phyloP scores from a whole-genome alignment of 2,329 filamentous ascomycete species.

The Madurella fahalii region DNA sequence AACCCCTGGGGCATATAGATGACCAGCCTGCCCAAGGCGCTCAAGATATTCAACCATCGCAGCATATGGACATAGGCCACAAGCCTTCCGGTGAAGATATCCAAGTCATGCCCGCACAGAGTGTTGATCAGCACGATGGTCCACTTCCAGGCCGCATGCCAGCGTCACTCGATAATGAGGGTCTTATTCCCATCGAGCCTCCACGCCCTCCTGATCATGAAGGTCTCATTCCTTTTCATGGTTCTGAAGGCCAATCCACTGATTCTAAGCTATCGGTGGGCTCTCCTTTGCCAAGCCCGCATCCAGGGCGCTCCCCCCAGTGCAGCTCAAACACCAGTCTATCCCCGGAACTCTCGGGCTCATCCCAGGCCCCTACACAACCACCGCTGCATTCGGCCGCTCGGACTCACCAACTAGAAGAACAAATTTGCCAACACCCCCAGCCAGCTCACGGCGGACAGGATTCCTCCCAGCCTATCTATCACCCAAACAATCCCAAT shows the following conservation, averaged over 20 bases:
- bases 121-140: neutral
- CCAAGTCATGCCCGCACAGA: neutral
- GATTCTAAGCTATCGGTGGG: neutral
- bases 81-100: neutral
- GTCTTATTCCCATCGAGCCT: conserved; percentile 14
- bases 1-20: neutral
- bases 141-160: neutral
- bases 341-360: no score
- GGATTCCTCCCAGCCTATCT: neutral
- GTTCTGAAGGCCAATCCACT: neutral
- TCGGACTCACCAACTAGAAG: no score
- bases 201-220: conserved; percentile 13
- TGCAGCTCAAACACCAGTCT: no score
- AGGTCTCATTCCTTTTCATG: conserved; percentile 7
- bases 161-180: conserved; percentile 1
- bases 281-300: neutral
- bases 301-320: no score
- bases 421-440: no score
- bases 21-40: neutral
- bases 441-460: no score
- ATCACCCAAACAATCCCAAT: neutral
- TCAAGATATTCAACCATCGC: neutral
- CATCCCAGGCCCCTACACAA: no score
- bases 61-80: neutral
- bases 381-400: no score